A percentile compares a stretch with the other conserved stretches of the same genome.
phyloP scores from a whole-genome alignment of 371 early-diverging fungal genomes.

The Rhizopus arrhizus region DNA sequence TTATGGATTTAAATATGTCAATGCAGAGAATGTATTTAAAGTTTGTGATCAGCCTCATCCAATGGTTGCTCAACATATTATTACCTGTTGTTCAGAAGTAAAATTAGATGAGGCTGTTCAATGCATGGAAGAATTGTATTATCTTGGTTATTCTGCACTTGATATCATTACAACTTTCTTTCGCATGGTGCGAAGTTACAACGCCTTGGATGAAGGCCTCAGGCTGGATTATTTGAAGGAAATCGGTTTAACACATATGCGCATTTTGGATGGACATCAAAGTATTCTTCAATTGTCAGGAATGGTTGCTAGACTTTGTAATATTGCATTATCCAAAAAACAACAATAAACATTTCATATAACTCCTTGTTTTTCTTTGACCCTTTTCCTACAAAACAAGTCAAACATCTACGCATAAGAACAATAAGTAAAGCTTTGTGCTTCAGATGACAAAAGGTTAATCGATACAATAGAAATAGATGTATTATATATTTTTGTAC shows the following conservation, averaged over 20 bases:
- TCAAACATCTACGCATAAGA: no score
- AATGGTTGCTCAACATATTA: constrained; percentile 70
- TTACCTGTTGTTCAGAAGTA: constrained; percentile 67
- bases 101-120: constrained; percentile 75
- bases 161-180: constrained; percentile 94
- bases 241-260: constrained; percentile 34
- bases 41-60: constrained; percentile 98
- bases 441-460: no score
- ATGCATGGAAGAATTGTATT: constrained; percentile 70
- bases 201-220: constrained; percentile 35
- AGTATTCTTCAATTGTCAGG: constrained; percentile 28
- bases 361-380: no score
- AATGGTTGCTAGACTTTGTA: constrained; percentile 21
- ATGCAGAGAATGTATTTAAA: constrained; percentile 89
- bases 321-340: not conserved
- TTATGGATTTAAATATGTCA: constrained; percentile 83
- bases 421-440: no score
- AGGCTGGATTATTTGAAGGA: constrained; percentile 86
- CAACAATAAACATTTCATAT: not conserved
- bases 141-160: constrained; percentile 82
- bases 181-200: constrained; percentile 75
- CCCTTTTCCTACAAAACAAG: no score
- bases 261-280: constrained; percentile 29
- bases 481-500: no score
- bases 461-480: no score